Base-by-base conservation (phyloP, 225 moss, liverwort and hornwort genomes). In the Antitrichia curtipendula region DNA sequence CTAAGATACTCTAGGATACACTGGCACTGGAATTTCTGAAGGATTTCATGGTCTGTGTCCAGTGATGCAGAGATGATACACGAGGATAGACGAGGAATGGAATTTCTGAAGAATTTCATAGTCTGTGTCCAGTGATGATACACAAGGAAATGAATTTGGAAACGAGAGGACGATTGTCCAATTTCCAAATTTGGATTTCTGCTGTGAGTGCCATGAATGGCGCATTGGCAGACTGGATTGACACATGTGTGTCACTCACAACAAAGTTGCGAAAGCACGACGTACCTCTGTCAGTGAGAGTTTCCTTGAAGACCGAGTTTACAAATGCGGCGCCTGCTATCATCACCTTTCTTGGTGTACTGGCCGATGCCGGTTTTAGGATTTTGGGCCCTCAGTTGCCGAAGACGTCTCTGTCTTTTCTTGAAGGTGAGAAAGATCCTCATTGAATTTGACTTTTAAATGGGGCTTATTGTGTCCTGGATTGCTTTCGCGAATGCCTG, bases 341-440 rank as follows among this genome's bases (percentile, higher is more conserved):
- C 36, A 73, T 86, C 32, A 81, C 82, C 3, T 85, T 89, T 29
- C 41, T 62, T 32, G n/a, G 57, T 27, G n/a, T 65, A 50, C 65
- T 95, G 34, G 87, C 86, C 23, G 86, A 91, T 78, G 93, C 86
- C 24, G 93, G 90, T 49, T 64, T 23, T 10, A 15, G 25, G 41
- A 16, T 43, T 27, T 27, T 1, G 9, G 69, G 93, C 93, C 17
- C 85, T 96, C 14, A 90, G n/a, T 94, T 10, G 88, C 70, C 25
- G 84, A 96, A 54, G 95, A 94, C 17, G 84, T 96, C 53, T 87
- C 80, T 36, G 87, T 50, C 17, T 88, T 41, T 92, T 87, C 77
- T 84, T 52, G 29, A 83, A 80, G 84, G 86, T 86, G 83, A 72
- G 83, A 47, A 63, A 27, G 25, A 27, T 85, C 50, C 62, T 75